phyloP scores from a whole-genome alignment of 2,329 filamentous ascomycete species.

The Clathrospora elynae region DNA sequence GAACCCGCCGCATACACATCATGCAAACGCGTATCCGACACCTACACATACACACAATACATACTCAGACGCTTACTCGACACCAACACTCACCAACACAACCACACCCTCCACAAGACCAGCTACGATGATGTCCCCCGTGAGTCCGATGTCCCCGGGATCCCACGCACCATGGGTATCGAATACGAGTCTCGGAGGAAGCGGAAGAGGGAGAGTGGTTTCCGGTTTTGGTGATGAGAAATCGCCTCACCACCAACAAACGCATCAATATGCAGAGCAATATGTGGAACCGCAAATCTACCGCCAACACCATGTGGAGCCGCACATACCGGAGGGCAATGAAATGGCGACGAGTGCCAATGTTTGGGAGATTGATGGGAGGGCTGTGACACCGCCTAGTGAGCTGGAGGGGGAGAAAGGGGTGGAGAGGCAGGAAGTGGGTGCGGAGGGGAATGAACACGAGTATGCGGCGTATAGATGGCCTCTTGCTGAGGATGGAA shows the following conservation, averaged over 20 bases:
- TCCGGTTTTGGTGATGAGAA: too few species aligned
- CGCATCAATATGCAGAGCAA: too few species aligned
- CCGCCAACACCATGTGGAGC: background rate
- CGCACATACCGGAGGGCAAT: background rate
- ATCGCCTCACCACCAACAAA: background rate
- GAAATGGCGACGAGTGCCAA: conserved; percentile 20
- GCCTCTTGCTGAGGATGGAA: background rate
- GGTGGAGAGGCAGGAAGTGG: background rate
- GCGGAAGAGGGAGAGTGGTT: too few species aligned
- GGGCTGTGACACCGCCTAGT: conserved; percentile 3
- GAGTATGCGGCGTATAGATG: background rate
- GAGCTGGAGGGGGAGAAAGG: conserved; percentile 12
- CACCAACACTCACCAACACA: background rate
- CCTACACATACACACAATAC: background rate
- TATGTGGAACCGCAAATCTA: too few species aligned
- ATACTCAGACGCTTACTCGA: background rate
- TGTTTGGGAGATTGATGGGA: conserved; percentile 18
- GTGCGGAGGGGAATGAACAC: background rate
- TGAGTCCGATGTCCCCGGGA: conserved; percentile 1
- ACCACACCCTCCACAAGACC: too few species aligned
- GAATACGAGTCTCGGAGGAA: too few species aligned
- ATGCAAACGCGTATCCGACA: too few species aligned
- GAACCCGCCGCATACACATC: background rate
- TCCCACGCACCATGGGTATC: conserved; percentile 7
- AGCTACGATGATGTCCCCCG: conserved; percentile 3